Percentiles rank a stretch among this genome's conserved stretches.
Conservation (phyloP, 352 stramenopile genomes). For the Phytophthora melonis region DNA sequence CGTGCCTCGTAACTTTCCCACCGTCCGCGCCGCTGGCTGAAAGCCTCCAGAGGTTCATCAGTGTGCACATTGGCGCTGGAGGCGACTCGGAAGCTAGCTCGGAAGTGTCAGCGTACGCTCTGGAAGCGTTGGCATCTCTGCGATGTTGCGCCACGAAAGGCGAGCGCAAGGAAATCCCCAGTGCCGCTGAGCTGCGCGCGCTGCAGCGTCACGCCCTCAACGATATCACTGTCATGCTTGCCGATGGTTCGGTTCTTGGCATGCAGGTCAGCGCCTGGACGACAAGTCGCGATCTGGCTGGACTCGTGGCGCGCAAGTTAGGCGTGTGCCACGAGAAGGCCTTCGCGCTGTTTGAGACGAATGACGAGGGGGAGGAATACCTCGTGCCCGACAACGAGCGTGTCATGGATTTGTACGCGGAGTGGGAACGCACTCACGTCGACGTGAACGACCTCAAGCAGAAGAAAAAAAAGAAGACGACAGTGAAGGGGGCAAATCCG, state of each 20-base stretch:
- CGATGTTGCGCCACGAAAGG: slow-evolving; percentile 45
- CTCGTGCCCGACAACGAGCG: slow-evolving; percentile 70
- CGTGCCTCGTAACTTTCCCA: slow-evolving; percentile 72
- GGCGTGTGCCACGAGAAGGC: slow-evolving; percentile 56
- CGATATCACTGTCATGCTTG: slow-evolving; percentile 50
- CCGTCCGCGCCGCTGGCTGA: slow-evolving; percentile 55
- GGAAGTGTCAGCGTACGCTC: slow-evolving; percentile 54
- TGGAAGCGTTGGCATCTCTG: slow-evolving; percentile 52
- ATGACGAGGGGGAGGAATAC: slow-evolving; percentile 56
- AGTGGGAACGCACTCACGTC: slow-evolving; percentile 73
- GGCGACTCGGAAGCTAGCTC: slow-evolving; percentile 20
- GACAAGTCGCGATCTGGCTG: slow-evolving; percentile 57
- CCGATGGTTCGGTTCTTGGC: slow-evolving; percentile 51
- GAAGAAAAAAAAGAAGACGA: slow-evolving; percentile 44
- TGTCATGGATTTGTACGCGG: slow-evolving; percentile 74
- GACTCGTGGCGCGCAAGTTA: slow-evolving; percentile 45
- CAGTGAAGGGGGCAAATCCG: slow-evolving; percentile 7
- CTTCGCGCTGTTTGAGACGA: slow-evolving; percentile 75
- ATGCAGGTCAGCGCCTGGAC: slow-evolving; percentile 73
- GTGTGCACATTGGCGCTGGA: slow-evolving; percentile 39
- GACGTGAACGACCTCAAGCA: slow-evolving; percentile 45
- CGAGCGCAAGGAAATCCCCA: slow-evolving; percentile 72
- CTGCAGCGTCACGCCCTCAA: slow-evolving; percentile 60
- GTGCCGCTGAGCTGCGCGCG: slow-evolving; percentile 60
- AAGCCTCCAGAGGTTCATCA: slow-evolving; percentile 67